Conservation (phyloP, 106 monocot species). For the Allium sativum region DNA sequence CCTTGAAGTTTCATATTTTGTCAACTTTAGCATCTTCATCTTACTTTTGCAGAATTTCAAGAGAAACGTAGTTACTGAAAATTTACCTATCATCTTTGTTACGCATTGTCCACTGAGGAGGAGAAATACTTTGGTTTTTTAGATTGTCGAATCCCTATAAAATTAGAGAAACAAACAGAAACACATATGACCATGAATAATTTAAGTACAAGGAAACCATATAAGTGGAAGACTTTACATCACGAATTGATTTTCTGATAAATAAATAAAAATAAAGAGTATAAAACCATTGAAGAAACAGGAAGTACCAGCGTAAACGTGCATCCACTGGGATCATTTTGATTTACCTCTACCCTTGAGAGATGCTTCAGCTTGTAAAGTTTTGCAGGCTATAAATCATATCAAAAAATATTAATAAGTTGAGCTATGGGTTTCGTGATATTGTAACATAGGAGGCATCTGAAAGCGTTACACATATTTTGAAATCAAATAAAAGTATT, state of each 20-base stretch:
- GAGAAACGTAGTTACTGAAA: neutral
- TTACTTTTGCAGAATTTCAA: too few relatives aligned
- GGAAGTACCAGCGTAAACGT: conserved; percentile 76
- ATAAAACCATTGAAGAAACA: neutral
- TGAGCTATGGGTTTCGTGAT: too few relatives aligned
- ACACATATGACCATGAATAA: too few relatives aligned
- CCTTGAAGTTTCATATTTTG: conserved; percentile 20
- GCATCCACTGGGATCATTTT: conserved; percentile 86
- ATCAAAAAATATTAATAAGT: neutral
- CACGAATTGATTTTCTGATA: too few relatives aligned
- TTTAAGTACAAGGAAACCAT: too few relatives aligned
- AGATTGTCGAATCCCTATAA: conserved; percentile 94
- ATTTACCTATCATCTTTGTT: conserved; percentile 88
- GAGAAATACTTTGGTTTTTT: conserved; percentile 84
- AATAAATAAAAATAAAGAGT: neutral
- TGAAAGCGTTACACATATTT: neutral
- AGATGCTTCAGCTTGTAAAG: conserved; percentile 97
- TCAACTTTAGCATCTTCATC: neutral
- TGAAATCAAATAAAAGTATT: neutral
- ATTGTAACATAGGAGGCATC: too few relatives aligned
- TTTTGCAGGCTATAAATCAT: conserved; percentile 66
- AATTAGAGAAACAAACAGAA: too few relatives aligned
- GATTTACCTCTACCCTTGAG: conserved; percentile 76
- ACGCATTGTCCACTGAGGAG: conserved; percentile 96
- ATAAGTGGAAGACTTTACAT: too few relatives aligned